Percentiles rank a stretch among this genome's conserved stretches.
Evolutionary conservation across 2,329 filamentous ascomycete genomes (phyloP).

Genomic region (Pseudocercospora eumusae): DNA sequence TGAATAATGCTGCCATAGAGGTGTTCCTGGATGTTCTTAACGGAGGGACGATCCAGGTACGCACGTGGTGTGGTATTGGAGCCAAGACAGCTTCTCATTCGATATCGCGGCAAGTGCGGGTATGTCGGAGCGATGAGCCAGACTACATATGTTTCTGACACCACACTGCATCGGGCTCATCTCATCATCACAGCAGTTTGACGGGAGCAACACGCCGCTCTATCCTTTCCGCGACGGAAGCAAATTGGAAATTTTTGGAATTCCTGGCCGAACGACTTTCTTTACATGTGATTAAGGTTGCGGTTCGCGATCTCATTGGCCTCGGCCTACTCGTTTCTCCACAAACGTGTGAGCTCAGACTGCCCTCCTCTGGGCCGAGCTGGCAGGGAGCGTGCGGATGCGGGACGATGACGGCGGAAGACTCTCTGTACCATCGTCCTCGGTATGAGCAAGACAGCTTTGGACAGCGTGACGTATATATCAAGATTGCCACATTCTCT

Average conservation of each 20-base stretch:
- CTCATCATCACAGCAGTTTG: constrained; percentile 13
- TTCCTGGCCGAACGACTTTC: constrained; percentile 8
- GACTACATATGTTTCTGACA: constrained; percentile 18
- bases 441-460: constrained; percentile 19
- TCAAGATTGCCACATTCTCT: constrained; percentile 19
- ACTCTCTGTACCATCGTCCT: constrained; percentile 19
- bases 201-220: constrained; percentile 12
- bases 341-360: constrained; percentile 14
- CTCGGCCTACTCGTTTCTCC: constrained; percentile 18
- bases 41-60: not conserved
- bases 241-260: constrained; percentile 10
- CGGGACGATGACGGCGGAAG: constrained; percentile 25
- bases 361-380: constrained; percentile 20
- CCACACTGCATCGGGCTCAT: constrained; percentile 8
- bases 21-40: not conserved
- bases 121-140: constrained; percentile 16
- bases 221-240: constrained; percentile 8
- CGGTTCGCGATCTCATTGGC: constrained; percentile 16
- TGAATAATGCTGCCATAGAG: not conserved
- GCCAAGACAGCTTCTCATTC: constrained; percentile 17
- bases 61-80: constrained; percentile 17
- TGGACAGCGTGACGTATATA: constrained; percentile 31
- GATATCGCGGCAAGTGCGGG: constrained; percentile 20
- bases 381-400: constrained; percentile 23
- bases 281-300: constrained; percentile 20